Conservation (phyloP, 257 asterid genomes). For the Rauvolfia tetraphylla region DNA sequence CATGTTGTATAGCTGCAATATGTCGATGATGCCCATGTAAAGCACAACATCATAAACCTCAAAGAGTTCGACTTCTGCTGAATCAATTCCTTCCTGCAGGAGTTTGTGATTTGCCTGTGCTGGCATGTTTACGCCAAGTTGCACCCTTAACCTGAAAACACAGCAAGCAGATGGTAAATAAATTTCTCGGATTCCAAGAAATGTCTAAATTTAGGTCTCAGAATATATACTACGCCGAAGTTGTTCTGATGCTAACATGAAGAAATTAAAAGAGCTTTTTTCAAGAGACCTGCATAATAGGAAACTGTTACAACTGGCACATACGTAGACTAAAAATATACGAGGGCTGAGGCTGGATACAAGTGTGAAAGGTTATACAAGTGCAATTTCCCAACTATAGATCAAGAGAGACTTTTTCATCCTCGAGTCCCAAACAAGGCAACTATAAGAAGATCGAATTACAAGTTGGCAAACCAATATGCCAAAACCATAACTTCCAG, state of each 20-base stretch:
- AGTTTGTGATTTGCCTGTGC: slow-evolving; percentile 82
- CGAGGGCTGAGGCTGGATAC: no score
- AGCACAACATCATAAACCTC: slow-evolving; percentile 92
- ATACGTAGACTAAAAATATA: no score
- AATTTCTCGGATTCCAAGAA: neutral
- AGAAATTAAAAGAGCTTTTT: no score
- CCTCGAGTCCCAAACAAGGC: neutral
- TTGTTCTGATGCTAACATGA: neutral
- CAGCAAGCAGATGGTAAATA: neutral
- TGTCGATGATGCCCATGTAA: slow-evolving; percentile 83
- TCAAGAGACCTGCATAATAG: no score
- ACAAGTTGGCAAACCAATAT: neutral
- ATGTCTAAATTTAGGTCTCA: neutral
- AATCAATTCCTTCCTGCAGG: slow-evolving; percentile 42
- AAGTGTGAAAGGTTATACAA: neutral
- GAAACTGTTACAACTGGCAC: no score
- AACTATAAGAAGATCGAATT: neutral
- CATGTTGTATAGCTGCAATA: slow-evolving; percentile 81
- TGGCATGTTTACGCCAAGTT: slow-evolving; percentile 96
- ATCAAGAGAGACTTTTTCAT: neutral
- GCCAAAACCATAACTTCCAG: no score
- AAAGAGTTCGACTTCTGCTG: slow-evolving; percentile 68
- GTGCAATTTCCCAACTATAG: neutral
- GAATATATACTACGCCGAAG: neutral
- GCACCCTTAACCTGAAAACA: slow-evolving; percentile 77